These are phyloP conservation scores for Theileria equi DNA, from an alignment of 169 alveolate species.

Conservation along the genomic window DNA sequence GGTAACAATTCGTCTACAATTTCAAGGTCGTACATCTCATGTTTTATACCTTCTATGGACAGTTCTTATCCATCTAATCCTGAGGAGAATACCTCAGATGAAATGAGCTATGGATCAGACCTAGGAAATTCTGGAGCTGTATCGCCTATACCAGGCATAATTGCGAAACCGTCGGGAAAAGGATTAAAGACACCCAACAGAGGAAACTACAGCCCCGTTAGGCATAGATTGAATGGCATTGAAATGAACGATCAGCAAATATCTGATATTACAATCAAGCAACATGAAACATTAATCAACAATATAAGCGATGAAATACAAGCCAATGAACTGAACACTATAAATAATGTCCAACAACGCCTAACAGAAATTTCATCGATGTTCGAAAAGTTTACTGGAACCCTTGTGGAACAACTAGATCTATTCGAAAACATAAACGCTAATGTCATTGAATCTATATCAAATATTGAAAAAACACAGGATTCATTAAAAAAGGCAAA, in stretches of 20 bases:
- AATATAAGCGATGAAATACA: constrained; percentile 30
- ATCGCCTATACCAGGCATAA: neutral
- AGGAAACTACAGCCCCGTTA: constrained; percentile 14
- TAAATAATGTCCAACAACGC: constrained; percentile 52
- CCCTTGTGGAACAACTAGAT: constrained; percentile 57
- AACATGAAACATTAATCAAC: constrained; percentile 35
- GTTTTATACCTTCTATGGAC: neutral
- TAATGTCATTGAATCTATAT: constrained; percentile 56
- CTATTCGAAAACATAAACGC: constrained; percentile 51
- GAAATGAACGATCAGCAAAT: constrained; percentile 18
- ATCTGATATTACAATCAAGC: constrained; percentile 20
- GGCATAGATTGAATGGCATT: neutral
- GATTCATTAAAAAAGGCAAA: constrained; percentile 50
- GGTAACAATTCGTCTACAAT: neutral
- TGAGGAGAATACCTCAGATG: neutral
- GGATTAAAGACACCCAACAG: too few species aligned
- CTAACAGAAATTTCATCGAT: constrained; percentile 64
- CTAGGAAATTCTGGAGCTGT: neutral
- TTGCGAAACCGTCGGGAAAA: neutral
- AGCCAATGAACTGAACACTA: constrained; percentile 39
- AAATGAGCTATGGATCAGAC: neutral
- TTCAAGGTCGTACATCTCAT: constrained; percentile 3
- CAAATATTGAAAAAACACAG: constrained; percentile 61
- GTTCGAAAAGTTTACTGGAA: constrained; percentile 62
- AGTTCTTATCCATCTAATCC: neutral